Conservation (phyloP, 768 basidiomycete genomes). For the Boletus fagicola region DNA sequence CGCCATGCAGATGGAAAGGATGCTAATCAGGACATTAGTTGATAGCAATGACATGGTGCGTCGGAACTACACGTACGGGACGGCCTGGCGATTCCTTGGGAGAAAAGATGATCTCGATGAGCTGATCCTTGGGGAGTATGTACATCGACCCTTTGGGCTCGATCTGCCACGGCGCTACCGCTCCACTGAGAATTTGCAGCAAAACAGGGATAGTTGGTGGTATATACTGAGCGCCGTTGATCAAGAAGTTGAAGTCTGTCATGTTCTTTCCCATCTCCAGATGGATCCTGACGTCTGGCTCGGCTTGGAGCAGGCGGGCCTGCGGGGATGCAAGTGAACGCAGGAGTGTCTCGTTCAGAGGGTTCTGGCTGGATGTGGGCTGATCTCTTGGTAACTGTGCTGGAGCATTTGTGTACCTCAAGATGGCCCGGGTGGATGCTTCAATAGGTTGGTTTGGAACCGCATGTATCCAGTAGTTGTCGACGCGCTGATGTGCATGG, state of each 20-base stretch:
- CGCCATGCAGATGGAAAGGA: constrained; percentile 23
- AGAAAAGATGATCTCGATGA: constrained; percentile 17
- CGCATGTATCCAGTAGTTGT: constrained; percentile 39
- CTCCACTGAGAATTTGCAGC: constrained; percentile 23
- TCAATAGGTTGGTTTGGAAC: constrained; percentile 3
- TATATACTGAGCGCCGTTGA: constrained; percentile 14
- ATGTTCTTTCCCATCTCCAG: constrained; percentile 15
- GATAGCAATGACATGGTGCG: background rate
- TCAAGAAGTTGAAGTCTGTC: constrained; percentile 10
- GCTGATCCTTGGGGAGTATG: constrained; percentile 12
- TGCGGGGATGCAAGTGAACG: constrained; percentile 13
- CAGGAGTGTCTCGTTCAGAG: constrained; percentile 20
- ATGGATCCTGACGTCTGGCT: constrained; percentile 20
- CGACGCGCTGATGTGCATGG: constrained; percentile 35
- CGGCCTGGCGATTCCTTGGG: constrained; percentile 14
- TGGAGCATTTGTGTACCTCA: constrained; percentile 14
- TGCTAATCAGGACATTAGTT: constrained; percentile 6
- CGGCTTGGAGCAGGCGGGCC: constrained; percentile 9
- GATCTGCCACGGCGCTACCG: constrained; percentile 6
- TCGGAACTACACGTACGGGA: constrained; percentile 28
- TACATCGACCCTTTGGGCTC: constrained; percentile 14
- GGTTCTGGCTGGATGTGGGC: background rate
- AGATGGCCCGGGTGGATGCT: constrained; percentile 29
- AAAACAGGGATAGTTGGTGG: constrained; percentile 18
- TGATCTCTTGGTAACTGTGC: constrained; percentile 7